phyloP scores from a whole-genome alignment of 1,139 yeast genomes.

The Candida tetrigidarum region DNA sequence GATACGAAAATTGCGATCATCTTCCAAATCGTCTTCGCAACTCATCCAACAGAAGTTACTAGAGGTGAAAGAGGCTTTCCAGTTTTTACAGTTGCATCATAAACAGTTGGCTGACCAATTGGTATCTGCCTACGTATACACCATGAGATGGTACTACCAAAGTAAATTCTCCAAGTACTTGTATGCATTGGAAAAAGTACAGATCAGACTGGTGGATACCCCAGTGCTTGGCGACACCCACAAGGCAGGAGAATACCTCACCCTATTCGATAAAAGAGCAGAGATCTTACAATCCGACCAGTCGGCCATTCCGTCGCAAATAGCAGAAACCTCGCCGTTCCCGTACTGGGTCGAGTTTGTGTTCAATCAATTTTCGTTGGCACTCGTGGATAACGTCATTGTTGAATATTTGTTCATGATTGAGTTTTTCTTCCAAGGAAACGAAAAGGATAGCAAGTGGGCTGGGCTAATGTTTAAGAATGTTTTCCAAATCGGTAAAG shows the following conservation, averaged over 20 bases:
- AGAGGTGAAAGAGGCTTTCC: conserved; percentile 60
- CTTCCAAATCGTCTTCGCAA: conserved; percentile 59
- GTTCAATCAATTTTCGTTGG: conserved; percentile 73
- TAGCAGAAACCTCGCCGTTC: conserved; percentile 77
- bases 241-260: conserved; percentile 46
- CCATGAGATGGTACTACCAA: conserved; percentile 93
- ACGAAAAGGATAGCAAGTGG: conserved; percentile 52
- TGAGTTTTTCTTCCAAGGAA: conserved; percentile 66
- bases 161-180: conserved; percentile 80
- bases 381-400: conserved; percentile 74
- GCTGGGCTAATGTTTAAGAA: conserved; percentile 56
- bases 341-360: conserved; percentile 74
- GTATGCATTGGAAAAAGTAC: conserved; percentile 71
- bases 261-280: conserved; percentile 59
- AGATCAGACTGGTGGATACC: conserved; percentile 54
- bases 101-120: conserved; percentile 75
- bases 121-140: conserved; percentile 77
- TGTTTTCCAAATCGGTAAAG: conserved; percentile 47
- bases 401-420: conserved; percentile 77
- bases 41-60: conserved; percentile 70
- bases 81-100: conserved; percentile 59
- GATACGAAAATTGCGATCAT: conserved; percentile 64
- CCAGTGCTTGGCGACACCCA: conserved; percentile 54
- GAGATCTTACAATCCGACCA: conserved; percentile 41
- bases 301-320: conserved; percentile 75